Evolutionary conservation across 2,329 filamentous ascomycete species (phyloP).

Genomic region (Amesomyces nigricolor): DNA sequence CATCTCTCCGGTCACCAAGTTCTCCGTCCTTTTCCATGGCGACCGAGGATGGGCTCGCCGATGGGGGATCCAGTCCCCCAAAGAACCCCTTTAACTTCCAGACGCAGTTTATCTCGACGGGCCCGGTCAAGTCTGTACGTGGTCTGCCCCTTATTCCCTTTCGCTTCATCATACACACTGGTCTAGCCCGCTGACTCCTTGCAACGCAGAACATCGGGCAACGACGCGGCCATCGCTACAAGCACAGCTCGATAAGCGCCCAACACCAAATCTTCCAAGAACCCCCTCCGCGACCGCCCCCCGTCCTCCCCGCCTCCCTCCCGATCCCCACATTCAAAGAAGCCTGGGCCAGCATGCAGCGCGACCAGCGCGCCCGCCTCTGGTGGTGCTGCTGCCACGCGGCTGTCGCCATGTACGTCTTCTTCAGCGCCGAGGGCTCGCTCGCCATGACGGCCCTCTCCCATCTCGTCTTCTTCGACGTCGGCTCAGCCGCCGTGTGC

Average conservation of each 20-base stretch:
- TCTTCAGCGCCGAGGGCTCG: constrained; percentile 79
- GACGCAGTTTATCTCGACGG: constrained; percentile 69
- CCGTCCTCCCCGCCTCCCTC: constrained; percentile 84
- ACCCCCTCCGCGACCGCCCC: constrained; percentile 75
- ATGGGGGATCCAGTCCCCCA: constrained; percentile 25
- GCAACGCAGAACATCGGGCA: constrained; percentile 71
- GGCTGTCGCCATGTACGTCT: constrained; percentile 73
- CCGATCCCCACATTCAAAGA: constrained; percentile 86
- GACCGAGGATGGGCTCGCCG: constrained; percentile 29
- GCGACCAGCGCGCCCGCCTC: constrained; percentile 74
- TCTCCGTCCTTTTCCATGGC: constrained; percentile 32
- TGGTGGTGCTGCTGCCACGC: constrained; percentile 90
- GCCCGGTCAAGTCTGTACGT: constrained; percentile 70
- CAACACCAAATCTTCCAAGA: constrained; percentile 94
- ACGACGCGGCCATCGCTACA: constrained; percentile 93
- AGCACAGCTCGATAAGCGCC: constrained; percentile 85
- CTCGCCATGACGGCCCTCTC: constrained; percentile 88
- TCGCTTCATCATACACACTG: no score
- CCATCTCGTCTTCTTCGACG: constrained; percentile 92
- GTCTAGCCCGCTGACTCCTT: not conserved
- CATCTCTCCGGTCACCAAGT: constrained; percentile 28
- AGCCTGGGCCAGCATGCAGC: constrained; percentile 83
- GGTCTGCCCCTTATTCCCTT: no score
- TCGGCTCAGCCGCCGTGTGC: constrained; percentile 83
- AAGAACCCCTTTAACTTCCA: constrained; percentile 91